These are phyloP conservation scores for Cordyceps fumosorosea DNA, from an alignment of 2,329 filamentous ascomycete species.

Conservation along the genomic window DNA sequence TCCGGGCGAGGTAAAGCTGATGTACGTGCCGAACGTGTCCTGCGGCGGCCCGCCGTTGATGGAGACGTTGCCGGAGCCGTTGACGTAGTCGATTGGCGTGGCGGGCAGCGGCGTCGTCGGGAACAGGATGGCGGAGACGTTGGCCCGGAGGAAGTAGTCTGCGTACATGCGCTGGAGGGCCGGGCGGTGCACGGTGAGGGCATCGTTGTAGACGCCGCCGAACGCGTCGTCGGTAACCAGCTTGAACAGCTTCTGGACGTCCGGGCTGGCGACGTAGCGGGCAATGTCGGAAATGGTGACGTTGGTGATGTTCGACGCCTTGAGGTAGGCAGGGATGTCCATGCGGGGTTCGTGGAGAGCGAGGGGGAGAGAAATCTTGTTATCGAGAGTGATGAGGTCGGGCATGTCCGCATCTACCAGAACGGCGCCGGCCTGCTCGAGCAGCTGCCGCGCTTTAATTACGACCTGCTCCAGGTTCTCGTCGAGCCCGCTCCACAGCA, in stretches of 20 bases:
- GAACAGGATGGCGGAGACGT: conserved; percentile 15
- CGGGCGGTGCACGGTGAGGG: conserved; percentile 14
- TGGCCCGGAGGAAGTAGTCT: conserved; percentile 11
- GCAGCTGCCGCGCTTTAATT: background rate
- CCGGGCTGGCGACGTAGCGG: conserved; percentile 12
- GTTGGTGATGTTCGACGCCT: conserved; percentile 3
- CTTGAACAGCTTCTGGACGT: conserved; percentile 9
- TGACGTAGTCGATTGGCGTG: conserved; percentile 12
- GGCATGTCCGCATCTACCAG: conserved; percentile 15
- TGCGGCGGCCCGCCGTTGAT: conserved; percentile 16
- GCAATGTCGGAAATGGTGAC: conserved; percentile 11
- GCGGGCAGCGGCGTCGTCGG: conserved; percentile 17
- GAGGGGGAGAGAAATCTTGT: conserved; percentile 8
- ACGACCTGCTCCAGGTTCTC: conserved; percentile 11
- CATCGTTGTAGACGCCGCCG: conserved; percentile 9
- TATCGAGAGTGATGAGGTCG: conserved; percentile 12
- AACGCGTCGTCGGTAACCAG: conserved; percentile 6
- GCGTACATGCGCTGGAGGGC: conserved; percentile 15
- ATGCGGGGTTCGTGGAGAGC: conserved; percentile 12
- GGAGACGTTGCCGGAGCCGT: conserved; percentile 15
- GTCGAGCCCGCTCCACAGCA: conserved; percentile 16
- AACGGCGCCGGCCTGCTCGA: conserved; percentile 13
- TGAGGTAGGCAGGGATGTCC: conserved; percentile 15
- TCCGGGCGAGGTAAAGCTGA: conserved; percentile 12
- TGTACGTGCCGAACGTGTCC: conserved; percentile 13